Conservation (phyloP, 441 rosid species). For the Pelargonium cotyledonis region DNA sequence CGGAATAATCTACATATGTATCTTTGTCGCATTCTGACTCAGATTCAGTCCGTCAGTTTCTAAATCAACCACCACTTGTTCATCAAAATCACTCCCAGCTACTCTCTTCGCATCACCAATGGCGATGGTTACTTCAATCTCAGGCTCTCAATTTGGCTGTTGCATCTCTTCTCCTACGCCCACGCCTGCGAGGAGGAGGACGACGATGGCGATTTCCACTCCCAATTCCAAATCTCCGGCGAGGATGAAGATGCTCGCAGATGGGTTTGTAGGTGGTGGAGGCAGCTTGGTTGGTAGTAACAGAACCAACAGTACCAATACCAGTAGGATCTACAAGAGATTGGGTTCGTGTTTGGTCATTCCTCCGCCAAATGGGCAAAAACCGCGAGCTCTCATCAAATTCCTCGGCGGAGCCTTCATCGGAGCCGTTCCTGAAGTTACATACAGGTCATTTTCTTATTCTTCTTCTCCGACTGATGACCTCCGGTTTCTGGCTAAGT, state of each 20-base stretch:
- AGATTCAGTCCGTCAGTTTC: background rate
- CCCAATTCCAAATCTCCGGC: background rate
- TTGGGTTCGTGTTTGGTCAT: conserved; percentile 53
- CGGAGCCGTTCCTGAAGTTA: conserved; percentile 87
- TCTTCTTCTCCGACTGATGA: background rate
- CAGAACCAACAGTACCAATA: background rate
- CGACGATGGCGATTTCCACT: background rate
- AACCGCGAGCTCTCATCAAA: conserved; percentile 67
- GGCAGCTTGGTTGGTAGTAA: conserved; percentile 18
- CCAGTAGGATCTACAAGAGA: conserved; percentile 28
- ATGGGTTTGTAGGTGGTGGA: conserved; percentile 32
- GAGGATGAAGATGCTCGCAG: conserved; percentile 22
- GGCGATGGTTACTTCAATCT: conserved; percentile 25
- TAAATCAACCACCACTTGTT: background rate
- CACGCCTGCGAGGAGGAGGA: background rate
- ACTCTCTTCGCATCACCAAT: conserved; percentile 4
- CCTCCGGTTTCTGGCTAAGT: background rate
- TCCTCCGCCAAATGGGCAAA: conserved; percentile 46
- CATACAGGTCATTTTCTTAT: conserved; percentile 50
- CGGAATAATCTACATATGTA: conserved; percentile 21
- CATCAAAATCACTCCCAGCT: background rate
- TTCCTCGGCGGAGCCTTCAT: conserved; percentile 88
- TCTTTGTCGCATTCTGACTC: background rate
- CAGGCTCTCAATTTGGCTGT: conserved; percentile 4
- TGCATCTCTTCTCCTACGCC: conserved; percentile 6